Percentiles rank a stretch among this genome's conserved stretches.
Evolutionary conservation across 1,139 yeast genomes (phyloP).

Genomic region (Lizanozyma gosingica): DNA sequence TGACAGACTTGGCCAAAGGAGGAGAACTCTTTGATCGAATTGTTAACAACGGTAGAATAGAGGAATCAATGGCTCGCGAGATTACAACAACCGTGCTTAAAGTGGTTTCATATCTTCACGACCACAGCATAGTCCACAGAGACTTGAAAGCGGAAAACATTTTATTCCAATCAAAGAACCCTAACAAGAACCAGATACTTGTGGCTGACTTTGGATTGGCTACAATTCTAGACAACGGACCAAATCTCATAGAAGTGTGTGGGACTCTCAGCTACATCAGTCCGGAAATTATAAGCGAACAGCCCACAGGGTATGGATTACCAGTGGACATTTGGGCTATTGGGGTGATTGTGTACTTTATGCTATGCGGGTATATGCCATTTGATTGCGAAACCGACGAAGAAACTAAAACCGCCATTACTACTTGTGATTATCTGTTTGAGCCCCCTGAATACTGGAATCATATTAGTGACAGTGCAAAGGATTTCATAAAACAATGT

Average conservation of each 20-base stretch:
- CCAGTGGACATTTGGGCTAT: constrained; percentile 72
- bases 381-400: constrained; percentile 69
- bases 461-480: constrained; percentile 44
- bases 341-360: constrained; percentile 64
- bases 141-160: constrained; percentile 37
- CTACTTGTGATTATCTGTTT: constrained; percentile 46
- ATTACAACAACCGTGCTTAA: constrained; percentile 20
- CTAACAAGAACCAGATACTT: constrained; percentile 34
- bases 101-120: constrained; percentile 24
- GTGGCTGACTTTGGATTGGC: constrained; percentile 73
- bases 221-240: constrained; percentile 18
- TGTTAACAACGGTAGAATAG: constrained; percentile 37
- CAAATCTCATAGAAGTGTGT: constrained; percentile 22
- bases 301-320: constrained; percentile 45
- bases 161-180: constrained; percentile 16
- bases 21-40: constrained; percentile 65
- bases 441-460: constrained; percentile 57
- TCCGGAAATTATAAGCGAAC: constrained; percentile 46
- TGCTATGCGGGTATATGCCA: constrained; percentile 71
- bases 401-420: constrained; percentile 60
- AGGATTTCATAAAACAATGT: constrained; percentile 51
- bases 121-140: constrained; percentile 28
- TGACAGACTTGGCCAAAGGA: constrained; percentile 61
- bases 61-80: constrained; percentile 42
- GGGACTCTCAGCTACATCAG: constrained; percentile 77